Conservation (phyloP, 2,329 filamentous ascomycete species). For the Periconia digitata region DNA sequence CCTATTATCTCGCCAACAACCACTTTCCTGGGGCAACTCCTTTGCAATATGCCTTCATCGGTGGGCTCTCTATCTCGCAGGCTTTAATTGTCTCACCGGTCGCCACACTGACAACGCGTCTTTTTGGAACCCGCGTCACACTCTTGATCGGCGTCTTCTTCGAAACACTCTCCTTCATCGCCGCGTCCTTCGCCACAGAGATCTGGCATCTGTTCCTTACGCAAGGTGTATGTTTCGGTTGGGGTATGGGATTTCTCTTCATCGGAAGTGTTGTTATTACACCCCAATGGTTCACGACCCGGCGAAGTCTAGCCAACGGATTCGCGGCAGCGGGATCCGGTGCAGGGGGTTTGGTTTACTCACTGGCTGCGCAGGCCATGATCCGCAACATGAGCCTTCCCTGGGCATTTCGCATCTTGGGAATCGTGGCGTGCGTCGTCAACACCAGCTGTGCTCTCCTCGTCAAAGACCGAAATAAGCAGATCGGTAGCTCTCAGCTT, state of each 20-base stretch:
- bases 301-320: slow-evolving; percentile 69
- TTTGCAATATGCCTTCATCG: slow-evolving; percentile 76
- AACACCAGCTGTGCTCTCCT: slow-evolving; percentile 66
- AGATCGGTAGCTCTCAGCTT: slow-evolving; percentile 66
- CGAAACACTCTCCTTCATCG: slow-evolving; percentile 66
- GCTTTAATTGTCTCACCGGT: slow-evolving; percentile 70
- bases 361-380: slow-evolving; percentile 68
- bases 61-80: slow-evolving; percentile 66
- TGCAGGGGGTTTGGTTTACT: slow-evolving; percentile 72
- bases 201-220: slow-evolving; percentile 77
- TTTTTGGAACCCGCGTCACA: slow-evolving; percentile 64
- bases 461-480: slow-evolving; percentile 71
- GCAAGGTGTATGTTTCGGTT: slow-evolving; percentile 76
- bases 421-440: slow-evolving; percentile 63
- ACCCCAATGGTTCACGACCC: slow-evolving; percentile 73
- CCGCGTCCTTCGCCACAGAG: slow-evolving; percentile 66
- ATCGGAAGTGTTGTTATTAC: slow-evolving; percentile 68
- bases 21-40: slow-evolving; percentile 64
- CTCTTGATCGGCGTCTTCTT: slow-evolving; percentile 67
- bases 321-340: slow-evolving; percentile 70
- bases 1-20: slow-evolving; percentile 65
- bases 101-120: slow-evolving; percentile 62
- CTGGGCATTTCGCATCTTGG: slow-evolving; percentile 69
- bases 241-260: slow-evolving; percentile 77
- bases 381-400: slow-evolving; percentile 63